phyloP scores from a whole-genome alignment of 306 rosid species.

The Quercus gilva region DNA sequence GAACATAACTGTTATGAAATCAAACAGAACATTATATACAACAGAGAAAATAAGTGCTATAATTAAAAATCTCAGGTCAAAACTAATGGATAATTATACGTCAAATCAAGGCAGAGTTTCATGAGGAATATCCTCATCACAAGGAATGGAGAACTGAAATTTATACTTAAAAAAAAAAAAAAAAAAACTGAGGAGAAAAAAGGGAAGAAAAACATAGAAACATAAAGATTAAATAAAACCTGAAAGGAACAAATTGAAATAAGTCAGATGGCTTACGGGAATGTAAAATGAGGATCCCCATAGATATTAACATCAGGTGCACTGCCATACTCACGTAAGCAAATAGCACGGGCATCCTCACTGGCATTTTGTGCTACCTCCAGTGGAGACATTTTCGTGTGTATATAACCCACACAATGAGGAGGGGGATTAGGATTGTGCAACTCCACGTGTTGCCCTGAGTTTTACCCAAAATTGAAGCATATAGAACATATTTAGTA shows the following conservation, averaged over 20 bases:
- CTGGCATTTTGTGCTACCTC: conserved; percentile 71
- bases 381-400: conserved; percentile 87
- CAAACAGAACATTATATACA: conserved; percentile 6
- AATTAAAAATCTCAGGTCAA: not conserved
- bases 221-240: conserved; percentile 5
- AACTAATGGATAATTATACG: not conserved
- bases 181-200: not conserved
- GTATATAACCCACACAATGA: conserved; percentile 77
- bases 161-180: not conserved
- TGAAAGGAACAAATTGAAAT: conserved; percentile 7
- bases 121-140: not conserved
- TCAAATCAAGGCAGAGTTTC: not conserved
- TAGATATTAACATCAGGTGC: conserved; percentile 72
- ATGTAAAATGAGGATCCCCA: conserved; percentile 82
- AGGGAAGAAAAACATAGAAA: not conserved
- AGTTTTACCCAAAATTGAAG: conserved; percentile 27
- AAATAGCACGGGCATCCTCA: conserved; percentile 84
- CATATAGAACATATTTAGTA: conserved; percentile 10
- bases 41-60: conserved; percentile 3
- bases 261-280: conserved; percentile 68
- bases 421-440: conserved; percentile 92
- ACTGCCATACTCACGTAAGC: conserved; percentile 82
- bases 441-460: conserved; percentile 98
- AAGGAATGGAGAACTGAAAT: not conserved
- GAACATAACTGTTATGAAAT: conserved; percentile 65